Conservation (phyloP, 176 grass and related monocot species). For the Neostapfia colusana region DNA sequence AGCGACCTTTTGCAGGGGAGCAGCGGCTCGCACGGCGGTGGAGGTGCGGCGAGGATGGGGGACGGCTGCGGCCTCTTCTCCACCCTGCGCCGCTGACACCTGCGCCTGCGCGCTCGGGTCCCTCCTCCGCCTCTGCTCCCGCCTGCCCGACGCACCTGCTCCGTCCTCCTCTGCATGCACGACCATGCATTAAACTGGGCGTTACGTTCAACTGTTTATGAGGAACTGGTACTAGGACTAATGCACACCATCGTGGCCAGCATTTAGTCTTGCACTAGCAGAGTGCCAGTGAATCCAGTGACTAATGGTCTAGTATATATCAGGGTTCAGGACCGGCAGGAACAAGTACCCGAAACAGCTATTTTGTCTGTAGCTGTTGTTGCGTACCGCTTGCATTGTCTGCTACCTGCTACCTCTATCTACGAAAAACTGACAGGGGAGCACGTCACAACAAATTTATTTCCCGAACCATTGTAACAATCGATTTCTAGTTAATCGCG, state of each 20-base stretch:
- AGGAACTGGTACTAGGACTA: background rate
- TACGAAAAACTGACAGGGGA: background rate
- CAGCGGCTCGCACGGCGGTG: constrained; percentile 26
- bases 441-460: background rate
- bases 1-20: constrained; percentile 26
- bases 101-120: constrained; percentile 21
- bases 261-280: background rate
- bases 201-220: background rate
- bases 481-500: background rate
- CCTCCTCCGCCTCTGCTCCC: background rate
- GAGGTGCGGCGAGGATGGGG: background rate
- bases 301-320: background rate
- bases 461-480: background rate
- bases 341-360: background rate
- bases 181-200: constrained; percentile 10
- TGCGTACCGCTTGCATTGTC: background rate
- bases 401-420: background rate
- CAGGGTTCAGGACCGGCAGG: constrained; percentile 19
- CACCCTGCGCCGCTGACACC: constrained; percentile 22
- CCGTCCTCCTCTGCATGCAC: constrained; percentile 48
- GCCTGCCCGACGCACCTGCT: constrained; percentile 39
- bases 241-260: background rate
- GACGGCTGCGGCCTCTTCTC: background rate
- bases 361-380: constrained; percentile 39
- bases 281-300: background rate